Evolutionary conservation across 805 yeast species (phyloP).

Genomic region (Metschnikowia reukaufii): DNA sequence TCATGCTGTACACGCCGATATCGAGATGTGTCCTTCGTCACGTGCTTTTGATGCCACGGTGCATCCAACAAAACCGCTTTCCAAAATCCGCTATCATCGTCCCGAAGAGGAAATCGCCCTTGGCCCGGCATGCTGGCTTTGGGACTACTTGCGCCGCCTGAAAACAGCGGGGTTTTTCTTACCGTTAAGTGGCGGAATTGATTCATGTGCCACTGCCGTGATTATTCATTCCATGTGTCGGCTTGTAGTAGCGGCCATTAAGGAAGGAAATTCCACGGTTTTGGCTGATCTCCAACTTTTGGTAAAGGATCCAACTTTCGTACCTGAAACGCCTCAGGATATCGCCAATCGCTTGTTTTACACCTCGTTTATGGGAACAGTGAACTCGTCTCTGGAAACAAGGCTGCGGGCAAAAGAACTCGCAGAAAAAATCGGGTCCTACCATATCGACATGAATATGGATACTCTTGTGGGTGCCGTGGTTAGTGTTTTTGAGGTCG

Average conservation of each 20-base stretch:
- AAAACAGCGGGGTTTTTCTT: slow-evolving; percentile 88
- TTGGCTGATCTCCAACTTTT: slow-evolving; percentile 70
- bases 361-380: slow-evolving; percentile 94
- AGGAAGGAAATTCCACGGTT: slow-evolving; percentile 71
- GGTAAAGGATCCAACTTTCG: slow-evolving; percentile 59
- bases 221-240: slow-evolving; percentile 94
- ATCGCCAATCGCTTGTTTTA: slow-evolving; percentile 76
- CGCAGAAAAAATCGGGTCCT: slow-evolving; percentile 76
- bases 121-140: slow-evolving; percentile 99
- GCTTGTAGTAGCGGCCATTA: slow-evolving; percentile 69
- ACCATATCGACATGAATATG: slow-evolving; percentile 91
- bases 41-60: slow-evolving; percentile 60
- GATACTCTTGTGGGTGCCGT: slow-evolving; percentile 78
- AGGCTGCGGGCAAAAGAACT: slow-evolving; percentile 76
- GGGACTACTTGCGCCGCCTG: slow-evolving; percentile 96
- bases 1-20: slow-evolving; percentile 58
- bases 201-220: slow-evolving; percentile 95
- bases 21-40: slow-evolving; percentile 63
- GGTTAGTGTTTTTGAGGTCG: slow-evolving; percentile 73
- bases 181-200: slow-evolving; percentile 96
- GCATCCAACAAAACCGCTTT: slow-evolving; percentile 53
- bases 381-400: slow-evolving; percentile 87
- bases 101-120: slow-evolving; percentile 97
- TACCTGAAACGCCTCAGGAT: slow-evolving; percentile 74
- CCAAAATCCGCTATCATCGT: slow-evolving; percentile 56